Base-by-base conservation (phyloP, 2,329 filamentous ascomycete genomes). In the Camillea tinctor region DNA sequence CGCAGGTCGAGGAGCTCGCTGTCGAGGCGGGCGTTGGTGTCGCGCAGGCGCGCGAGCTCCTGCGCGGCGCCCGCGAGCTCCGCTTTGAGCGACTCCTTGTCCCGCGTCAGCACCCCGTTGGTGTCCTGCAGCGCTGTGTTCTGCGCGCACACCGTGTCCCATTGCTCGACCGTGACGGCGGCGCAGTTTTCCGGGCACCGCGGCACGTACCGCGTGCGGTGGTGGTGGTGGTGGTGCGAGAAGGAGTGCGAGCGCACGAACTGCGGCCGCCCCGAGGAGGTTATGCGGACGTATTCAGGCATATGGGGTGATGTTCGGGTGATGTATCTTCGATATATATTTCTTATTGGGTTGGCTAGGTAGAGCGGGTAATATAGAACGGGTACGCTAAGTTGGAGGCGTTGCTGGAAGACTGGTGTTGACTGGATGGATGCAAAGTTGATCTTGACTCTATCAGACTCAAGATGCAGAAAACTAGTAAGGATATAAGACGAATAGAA, bases 151-250 rank as follows among this genome's bases (percentile, higher is more conserved):
- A 71, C 44, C 30, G 24, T 59, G 44, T 67, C 64, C 66, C 65
- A 73, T 8, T 70, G 58, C n/a, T 68, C 65, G 19, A 64, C 26
- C 2, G 68, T 52, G 44, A 71, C 59, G 24, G 68, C 63, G n/a
- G 68, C 66, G 55, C 69, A 72, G 65, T 65, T 60, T 7, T 71
- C 67, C 50, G 61, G 64, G 50, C 69, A 72, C 62, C 61, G 60
- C 11, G 55, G 40, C 5, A 60, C 64, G 50, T 48, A 48, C 50
- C 60, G 62, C 44, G 64, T 50, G 30, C 60, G 65, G 20, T 62
- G 60, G 50, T 63, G 60, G 22, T 62, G 58, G 51, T 65, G 65
- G 44, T 68, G 63, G 49, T 69, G 59, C 1, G 63, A 64, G 59
- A 67, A 70, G 19, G 69, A 69, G 22, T 65, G 60, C 1, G 68